Base-by-base conservation (phyloP, 2,329 filamentous ascomycete species). In the Curvularia spicifera region DNA sequence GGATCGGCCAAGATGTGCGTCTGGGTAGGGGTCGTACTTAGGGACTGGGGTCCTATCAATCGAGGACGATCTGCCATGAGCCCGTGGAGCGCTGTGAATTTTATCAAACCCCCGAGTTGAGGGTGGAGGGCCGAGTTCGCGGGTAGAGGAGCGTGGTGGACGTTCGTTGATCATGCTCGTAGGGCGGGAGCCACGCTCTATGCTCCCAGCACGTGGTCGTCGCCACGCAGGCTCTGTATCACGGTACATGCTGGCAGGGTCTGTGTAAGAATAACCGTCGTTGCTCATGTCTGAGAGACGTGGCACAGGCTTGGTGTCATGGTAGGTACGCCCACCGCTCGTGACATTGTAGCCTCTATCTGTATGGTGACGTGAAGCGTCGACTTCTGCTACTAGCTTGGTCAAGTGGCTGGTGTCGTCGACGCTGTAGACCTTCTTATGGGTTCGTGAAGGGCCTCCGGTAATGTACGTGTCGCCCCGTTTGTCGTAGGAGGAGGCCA, bases 21-120 rank as follows among this genome's bases (percentile, higher is more conserved):
- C 76, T 10, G 81, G 75, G 54, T 81, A 80, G 33, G 70, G 51
- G 22, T 77, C 71, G 65, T 78, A 70, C 68, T 67, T 70, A 42
- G 70, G 64, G 39, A 57, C 60, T 10, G 71, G 62, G n/a, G 66
- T 54, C 20, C 71, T 58, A 12, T 77, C 75, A 22, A 71, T 72
- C 2, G 76, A 77, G 10, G 65, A 68, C 9, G 74, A 69, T 22
- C 75, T 59, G 24, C 40, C 66, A 37, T 67, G 68, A 12, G 65
- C 59, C 12, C 72, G 63, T 12, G 61, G 59, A 24, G 72, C 53
- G 50, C 53, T 64, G 65, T 85, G 85, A 62, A 91, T 85, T 76
- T 86, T 90, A 66, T 91, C 89, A 63, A 92, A 86, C 0, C 88
- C 89, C 65, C 89, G 82, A 3, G 87, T 90, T 5, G 87, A 85